These are phyloP conservation scores for Liquidambar formosana DNA, from an alignment of 164 flowering plant species.

Conservation along the genomic window DNA sequence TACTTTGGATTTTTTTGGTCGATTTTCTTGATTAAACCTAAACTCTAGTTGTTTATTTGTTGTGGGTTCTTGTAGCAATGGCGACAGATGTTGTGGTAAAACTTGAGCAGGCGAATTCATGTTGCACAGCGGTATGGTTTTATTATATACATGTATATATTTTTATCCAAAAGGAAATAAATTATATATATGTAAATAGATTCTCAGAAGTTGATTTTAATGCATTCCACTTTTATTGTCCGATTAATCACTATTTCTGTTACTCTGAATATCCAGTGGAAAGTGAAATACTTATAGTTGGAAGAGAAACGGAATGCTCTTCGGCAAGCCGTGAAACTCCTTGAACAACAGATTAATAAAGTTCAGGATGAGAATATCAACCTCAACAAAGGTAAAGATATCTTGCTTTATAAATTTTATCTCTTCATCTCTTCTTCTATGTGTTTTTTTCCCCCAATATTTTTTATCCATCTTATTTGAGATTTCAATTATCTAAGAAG, in stretches of 20 bases:
- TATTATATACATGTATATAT: not conserved
- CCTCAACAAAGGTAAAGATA: conserved; percentile 45
- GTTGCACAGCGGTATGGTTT: conserved; percentile 31
- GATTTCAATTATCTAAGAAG: not conserved
- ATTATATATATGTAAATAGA: no score
- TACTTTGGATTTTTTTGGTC: no score
- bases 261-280: conserved; percentile 26
- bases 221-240: not conserved
- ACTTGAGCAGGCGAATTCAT: conserved; percentile 19
- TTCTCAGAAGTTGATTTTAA: not conserved
- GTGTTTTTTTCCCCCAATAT: not conserved
- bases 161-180: no score
- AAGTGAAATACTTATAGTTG: conserved; percentile 26
- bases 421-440: not conserved
- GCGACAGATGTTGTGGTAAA: conserved; percentile 12
- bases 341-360: conserved; percentile 27
- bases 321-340: conserved; percentile 44
- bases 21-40: no score
- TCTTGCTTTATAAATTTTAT: not conserved
- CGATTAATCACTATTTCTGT: not conserved
- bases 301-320: conserved; percentile 38
- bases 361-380: conserved; percentile 31
- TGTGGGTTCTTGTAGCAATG: conserved; percentile 14
- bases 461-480: not conserved
- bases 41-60: not conserved